A percentile compares a stretch with the other conserved stretches of the same genome.
Evolutionary conservation across 169 alveolate species (phyloP).

Genomic region (Plasmodium ovale): DNA sequence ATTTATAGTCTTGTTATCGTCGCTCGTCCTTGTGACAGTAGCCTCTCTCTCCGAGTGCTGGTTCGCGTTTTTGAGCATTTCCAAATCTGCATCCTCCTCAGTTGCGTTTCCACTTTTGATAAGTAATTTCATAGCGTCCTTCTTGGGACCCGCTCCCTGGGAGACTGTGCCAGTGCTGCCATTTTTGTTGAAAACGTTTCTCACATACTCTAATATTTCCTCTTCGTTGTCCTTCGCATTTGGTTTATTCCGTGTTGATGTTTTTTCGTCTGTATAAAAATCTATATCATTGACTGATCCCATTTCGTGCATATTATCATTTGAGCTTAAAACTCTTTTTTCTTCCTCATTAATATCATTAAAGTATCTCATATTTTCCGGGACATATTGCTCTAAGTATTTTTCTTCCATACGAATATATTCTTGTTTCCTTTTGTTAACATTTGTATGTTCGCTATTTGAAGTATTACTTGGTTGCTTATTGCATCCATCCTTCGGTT

Average conservation of each 20-base stretch:
- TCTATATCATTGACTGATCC: background rate
- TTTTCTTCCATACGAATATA: background rate
- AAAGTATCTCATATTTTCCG: background rate
- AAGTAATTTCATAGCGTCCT: no score
- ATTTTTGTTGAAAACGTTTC: background rate
- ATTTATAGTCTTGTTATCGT: background rate
- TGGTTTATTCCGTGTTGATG: background rate
- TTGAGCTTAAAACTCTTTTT: background rate
- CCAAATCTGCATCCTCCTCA: background rate
- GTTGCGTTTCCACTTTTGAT: slow-evolving; percentile 1
- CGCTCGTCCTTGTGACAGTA: background rate
- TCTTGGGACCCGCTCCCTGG: background rate
- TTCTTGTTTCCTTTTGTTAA: background rate
- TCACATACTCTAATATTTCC: background rate
- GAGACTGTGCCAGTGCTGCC: background rate
- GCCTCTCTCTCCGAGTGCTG: no score
- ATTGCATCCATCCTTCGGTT: background rate
- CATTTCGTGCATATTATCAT: background rate
- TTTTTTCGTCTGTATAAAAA: background rate
- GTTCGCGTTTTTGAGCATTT: no score
- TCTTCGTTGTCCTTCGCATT: background rate
- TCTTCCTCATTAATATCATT: background rate
- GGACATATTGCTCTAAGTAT: background rate
- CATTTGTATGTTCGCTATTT: background rate
- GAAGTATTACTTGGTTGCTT: no score